Percentiles rank a stretch among this genome's conserved stretches.
phyloP scores from a whole-genome alignment of 257 asterid genomes.

The Solanum habrochaites region DNA sequence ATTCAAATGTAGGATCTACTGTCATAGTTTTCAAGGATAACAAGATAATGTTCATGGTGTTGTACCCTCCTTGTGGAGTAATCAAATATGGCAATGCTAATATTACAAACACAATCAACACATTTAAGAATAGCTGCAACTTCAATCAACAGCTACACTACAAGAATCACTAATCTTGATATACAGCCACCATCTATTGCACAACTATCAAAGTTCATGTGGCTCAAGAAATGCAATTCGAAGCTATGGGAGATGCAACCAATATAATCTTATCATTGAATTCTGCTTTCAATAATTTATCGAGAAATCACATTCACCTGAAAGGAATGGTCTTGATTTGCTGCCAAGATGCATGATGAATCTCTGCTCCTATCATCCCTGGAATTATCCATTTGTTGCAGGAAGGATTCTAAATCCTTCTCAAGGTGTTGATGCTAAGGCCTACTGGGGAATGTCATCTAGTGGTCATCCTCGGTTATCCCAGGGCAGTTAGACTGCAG shows the following conservation, averaged over 20 bases:
- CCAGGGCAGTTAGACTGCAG: slow-evolving; percentile 68
- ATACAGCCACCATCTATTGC: not conserved
- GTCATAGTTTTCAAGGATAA: too few relatives aligned
- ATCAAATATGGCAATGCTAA: not conserved
- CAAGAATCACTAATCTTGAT: not conserved
- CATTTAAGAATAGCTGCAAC: not conserved
- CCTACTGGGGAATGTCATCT: slow-evolving; percentile 1
- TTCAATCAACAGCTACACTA: not conserved
- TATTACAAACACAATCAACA: not conserved
- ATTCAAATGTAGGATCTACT: too few relatives aligned
- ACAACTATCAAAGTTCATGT: not conserved
- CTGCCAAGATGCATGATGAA: not conserved
- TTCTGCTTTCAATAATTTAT: not conserved
- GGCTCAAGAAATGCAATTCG: not conserved
- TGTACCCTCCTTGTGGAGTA: not conserved
- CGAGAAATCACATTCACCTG: not conserved
- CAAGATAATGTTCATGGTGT: not conserved
- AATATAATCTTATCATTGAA: not conserved
- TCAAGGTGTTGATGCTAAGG: not conserved
- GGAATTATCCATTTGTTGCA: not conserved
- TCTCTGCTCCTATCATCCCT: not conserved
- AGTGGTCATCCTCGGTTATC: slow-evolving; percentile 75
- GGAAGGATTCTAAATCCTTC: not conserved
- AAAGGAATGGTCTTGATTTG: not conserved
- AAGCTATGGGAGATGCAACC: not conserved